Evolutionary conservation across 768 basidiomycete genomes (phyloP).

Genomic region (Amyloporia xantha): DNA sequence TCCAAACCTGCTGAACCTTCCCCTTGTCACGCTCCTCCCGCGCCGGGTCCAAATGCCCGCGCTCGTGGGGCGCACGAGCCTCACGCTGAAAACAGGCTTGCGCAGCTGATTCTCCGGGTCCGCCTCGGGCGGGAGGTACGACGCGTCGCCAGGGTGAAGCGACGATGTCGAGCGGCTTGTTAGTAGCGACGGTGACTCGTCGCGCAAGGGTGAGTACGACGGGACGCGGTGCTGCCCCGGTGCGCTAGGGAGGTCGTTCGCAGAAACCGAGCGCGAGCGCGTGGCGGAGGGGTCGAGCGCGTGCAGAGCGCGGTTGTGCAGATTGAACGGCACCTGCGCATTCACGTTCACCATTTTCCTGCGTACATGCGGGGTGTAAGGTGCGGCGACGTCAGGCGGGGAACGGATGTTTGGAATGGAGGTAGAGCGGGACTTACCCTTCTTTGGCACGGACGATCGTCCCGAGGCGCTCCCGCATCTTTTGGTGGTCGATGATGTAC

Average conservation of each 20-base stretch:
- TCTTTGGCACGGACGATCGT: constrained; percentile 56
- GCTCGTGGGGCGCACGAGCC: constrained; percentile 22
- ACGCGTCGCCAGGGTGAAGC: constrained; percentile 25
- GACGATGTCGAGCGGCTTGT: constrained; percentile 26
- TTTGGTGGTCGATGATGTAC: constrained; percentile 38
- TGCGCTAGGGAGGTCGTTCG: constrained; percentile 15
- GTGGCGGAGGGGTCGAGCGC: constrained; percentile 19
- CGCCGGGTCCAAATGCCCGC: constrained; percentile 11
- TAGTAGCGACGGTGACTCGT: constrained; percentile 25
- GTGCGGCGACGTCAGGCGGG: constrained; percentile 3
- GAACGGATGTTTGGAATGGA: background rate
- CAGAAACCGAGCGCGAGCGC: constrained; percentile 30
- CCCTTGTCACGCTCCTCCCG: constrained; percentile 12
- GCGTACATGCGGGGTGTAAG: constrained; percentile 5
- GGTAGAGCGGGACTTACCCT: constrained; percentile 51
- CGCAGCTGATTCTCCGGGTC: constrained; percentile 14
- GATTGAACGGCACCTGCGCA: constrained; percentile 54
- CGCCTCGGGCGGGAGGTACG: constrained; percentile 23
- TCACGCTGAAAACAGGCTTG: constrained; percentile 23
- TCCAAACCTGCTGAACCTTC: constrained; percentile 14
- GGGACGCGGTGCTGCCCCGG: constrained; percentile 7
- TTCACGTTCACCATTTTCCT: constrained; percentile 72
- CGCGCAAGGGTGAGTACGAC: constrained; percentile 19
- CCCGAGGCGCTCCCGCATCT: constrained; percentile 43
- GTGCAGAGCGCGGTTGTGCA: constrained; percentile 35